These are phyloP conservation scores for Scalesia atractyloides DNA, from an alignment of 129 eudicot genomes.

Conservation along the genomic window DNA sequence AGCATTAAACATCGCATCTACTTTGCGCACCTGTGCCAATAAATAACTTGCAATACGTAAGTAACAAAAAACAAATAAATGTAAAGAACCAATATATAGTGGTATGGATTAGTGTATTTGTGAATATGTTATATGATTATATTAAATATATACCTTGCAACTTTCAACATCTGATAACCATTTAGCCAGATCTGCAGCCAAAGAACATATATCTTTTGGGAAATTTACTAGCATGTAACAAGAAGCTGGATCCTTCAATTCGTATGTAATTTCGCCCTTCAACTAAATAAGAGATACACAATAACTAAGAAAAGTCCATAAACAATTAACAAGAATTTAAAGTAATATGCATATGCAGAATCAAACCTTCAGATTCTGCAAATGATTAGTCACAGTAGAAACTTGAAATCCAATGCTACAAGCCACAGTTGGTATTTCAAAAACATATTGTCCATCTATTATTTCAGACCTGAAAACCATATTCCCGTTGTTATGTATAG, in stretches of 20 bases:
- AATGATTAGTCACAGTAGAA: slow-evolving; percentile 54
- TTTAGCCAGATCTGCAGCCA: slow-evolving; percentile 65
- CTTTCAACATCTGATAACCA: slow-evolving; percentile 88
- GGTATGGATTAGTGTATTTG: neutral
- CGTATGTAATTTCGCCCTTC: slow-evolving; percentile 85
- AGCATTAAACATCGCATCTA: slow-evolving; percentile 82
- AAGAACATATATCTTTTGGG: slow-evolving; percentile 76
- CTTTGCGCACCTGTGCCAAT: slow-evolving; percentile 58
- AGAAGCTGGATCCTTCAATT: slow-evolving; percentile 89
- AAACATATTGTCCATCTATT: slow-evolving; percentile 81
- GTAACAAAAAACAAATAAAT: neutral
- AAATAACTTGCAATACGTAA: slow-evolving; percentile 14
- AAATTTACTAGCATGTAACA: slow-evolving; percentile 59
- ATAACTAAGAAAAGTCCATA: neutral
- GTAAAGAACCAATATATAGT: neutral
- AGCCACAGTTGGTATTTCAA: slow-evolving; percentile 85
- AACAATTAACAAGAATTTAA: neutral
- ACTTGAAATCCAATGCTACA: slow-evolving; percentile 49
- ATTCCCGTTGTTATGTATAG: slow-evolving; percentile 15
- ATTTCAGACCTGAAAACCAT: slow-evolving; percentile 60
- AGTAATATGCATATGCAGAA: slow-evolving; percentile 11
- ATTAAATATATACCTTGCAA: slow-evolving; percentile 62
- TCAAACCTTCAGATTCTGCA: slow-evolving; percentile 72
- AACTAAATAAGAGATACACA: slow-evolving; percentile 37
- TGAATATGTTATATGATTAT: slow-evolving; percentile 4